Evolutionary conservation across 1,284 basidiomycete species (phyloP).

Genomic region (Trametes polyzona): DNA sequence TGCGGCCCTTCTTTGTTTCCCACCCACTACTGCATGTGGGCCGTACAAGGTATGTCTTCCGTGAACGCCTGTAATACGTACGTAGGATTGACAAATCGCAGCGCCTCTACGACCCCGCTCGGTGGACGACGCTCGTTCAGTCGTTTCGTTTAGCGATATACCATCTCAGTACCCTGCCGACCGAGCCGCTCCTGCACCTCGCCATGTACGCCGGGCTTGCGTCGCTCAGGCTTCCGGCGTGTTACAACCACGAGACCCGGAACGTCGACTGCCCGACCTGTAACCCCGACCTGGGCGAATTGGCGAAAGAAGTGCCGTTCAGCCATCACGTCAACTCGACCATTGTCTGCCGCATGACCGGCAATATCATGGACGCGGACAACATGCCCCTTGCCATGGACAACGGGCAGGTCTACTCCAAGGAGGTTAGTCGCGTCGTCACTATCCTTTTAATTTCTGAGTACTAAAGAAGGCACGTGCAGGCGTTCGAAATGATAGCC

Average conservation of each 20-base stretch:
- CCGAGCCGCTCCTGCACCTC: slow-evolving; percentile 84
- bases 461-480: not conserved
- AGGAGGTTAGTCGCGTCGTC: slow-evolving; percentile 68
- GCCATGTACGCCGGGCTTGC: slow-evolving; percentile 89
- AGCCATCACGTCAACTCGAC: slow-evolving; percentile 96
- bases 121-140: slow-evolving; percentile 77
- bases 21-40: slow-evolving; percentile 63
- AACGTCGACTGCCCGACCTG: slow-evolving; percentile 95
- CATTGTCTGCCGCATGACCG: slow-evolving; percentile 89
- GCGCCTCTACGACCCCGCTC: slow-evolving; percentile 79
- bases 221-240: slow-evolving; percentile 84
- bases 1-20: slow-evolving; percentile 77
- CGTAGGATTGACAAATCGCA: slow-evolving; percentile 38
- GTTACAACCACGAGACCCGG: slow-evolving; percentile 61
- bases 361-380: slow-evolving; percentile 93
- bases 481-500: slow-evolving; percentile 88
- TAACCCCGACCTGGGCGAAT: slow-evolving; percentile 72
- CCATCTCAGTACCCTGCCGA: slow-evolving; percentile 82
- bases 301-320: slow-evolving; percentile 88
- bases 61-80: not conserved
- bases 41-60: slow-evolving; percentile 63
- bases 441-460: not conserved
- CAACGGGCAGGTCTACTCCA: slow-evolving; percentile 91
- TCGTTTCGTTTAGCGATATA: slow-evolving; percentile 88
- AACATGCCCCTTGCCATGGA: slow-evolving; percentile 93